Conservation (phyloP, 2,329 filamentous ascomycete genomes). For the Pestalotiopsis sp. region DNA sequence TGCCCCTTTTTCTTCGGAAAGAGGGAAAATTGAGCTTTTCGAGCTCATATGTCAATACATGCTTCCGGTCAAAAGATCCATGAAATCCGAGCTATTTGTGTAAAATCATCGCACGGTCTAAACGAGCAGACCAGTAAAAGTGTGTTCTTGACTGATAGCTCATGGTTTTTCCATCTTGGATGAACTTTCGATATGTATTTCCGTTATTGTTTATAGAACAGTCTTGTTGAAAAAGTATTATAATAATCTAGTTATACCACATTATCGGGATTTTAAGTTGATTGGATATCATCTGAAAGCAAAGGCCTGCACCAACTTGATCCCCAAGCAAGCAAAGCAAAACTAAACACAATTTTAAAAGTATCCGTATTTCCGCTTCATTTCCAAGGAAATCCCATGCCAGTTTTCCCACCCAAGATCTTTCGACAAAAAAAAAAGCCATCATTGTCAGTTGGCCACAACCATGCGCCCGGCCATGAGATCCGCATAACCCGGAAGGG, state of each 20-base stretch:
- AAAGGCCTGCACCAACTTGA: background rate
- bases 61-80: too few relatives aligned
- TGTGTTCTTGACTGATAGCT: too few relatives aligned
- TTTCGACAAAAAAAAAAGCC: too few relatives aligned
- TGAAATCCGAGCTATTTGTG: too few relatives aligned
- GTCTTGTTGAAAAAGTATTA: background rate
- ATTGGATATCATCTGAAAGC: slow-evolving; percentile 3
- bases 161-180: too few relatives aligned
- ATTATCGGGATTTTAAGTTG: background rate
- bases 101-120: too few relatives aligned
- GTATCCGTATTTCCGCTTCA: background rate
- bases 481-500: slow-evolving; percentile 38
- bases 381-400: background rate
- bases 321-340: background rate
- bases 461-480: slow-evolving; percentile 1
- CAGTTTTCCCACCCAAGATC: background rate
- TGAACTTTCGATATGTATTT: too few relatives aligned
- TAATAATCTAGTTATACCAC: background rate
- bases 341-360: background rate
- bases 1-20: too few relatives aligned
- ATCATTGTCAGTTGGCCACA: slow-evolving; percentile 1
- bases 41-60: too few relatives aligned
- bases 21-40: too few relatives aligned
- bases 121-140: too few relatives aligned
- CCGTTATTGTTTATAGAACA: too few relatives aligned